These are phyloP conservation scores for Magnusiomyces sp. DNA, from an alignment of 1,139 yeast species.

Conservation along the genomic window DNA sequence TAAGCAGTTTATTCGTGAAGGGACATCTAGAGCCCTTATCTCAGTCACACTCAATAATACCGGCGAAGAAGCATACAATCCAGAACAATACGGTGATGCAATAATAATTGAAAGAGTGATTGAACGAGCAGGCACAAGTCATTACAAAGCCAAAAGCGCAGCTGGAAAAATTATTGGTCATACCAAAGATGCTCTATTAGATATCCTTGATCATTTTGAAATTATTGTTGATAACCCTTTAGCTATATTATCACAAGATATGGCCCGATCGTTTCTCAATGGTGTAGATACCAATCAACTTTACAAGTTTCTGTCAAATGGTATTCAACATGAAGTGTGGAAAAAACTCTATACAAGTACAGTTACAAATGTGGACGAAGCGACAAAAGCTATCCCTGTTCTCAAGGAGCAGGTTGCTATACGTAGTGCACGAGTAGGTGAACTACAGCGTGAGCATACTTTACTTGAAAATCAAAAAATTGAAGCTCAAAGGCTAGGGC, in stretches of 20 bases:
- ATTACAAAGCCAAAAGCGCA: conserved; percentile 48
- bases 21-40: conserved; percentile 55
- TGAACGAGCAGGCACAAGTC: conserved; percentile 32
- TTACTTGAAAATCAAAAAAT: conserved; percentile 19
- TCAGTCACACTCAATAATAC: conserved; percentile 48
- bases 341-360: conserved; percentile 6
- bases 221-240: conserved; percentile 86
- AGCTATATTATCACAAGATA: conserved; percentile 89
- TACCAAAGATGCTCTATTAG: conserved; percentile 58
- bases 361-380: conserved; percentile 17
- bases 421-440: conserved; percentile 28
- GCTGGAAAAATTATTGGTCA: conserved; percentile 46
- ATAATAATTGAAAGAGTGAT: conserved; percentile 57
- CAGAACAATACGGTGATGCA: conserved; percentile 54
- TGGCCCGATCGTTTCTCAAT: conserved; percentile 82
- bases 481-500: conserved; percentile 36
- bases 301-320: conserved; percentile 17
- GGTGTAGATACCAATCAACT: conserved; percentile 40
- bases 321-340: conserved; percentile 12
- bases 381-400: conserved; percentile 17
- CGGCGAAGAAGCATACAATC: conserved; percentile 57
- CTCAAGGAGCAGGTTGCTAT: conserved; percentile 25
- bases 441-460: conserved; percentile 36
- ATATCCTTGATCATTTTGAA: conserved; percentile 59
- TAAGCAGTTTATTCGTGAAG: conserved; percentile 69